Evolutionary conservation across 495 filamentous ascomycete species (phyloP).

Genomic region (Lasiosphaeriaceae sp.): DNA sequence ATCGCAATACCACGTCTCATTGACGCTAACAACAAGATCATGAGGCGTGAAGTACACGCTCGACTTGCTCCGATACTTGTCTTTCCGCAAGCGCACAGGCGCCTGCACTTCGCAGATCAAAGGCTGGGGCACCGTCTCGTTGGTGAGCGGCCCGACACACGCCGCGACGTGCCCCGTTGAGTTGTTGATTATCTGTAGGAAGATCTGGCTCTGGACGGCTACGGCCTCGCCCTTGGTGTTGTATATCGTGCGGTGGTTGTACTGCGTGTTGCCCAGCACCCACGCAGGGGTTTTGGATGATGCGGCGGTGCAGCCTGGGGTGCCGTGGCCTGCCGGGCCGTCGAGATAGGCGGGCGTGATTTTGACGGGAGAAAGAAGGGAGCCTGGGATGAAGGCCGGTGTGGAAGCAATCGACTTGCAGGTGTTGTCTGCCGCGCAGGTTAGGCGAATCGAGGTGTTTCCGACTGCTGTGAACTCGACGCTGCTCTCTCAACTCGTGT

Average conservation of each 20-base stretch:
- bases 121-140: background rate
- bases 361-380: constrained; percentile 15
- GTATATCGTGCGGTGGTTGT: constrained; percentile 5
- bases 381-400: constrained; percentile 11
- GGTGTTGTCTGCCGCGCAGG: background rate
- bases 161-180: constrained; percentile 8
- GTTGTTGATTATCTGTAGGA: constrained; percentile 10
- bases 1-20: constrained; percentile 25
- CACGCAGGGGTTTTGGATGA: constrained; percentile 11
- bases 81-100: background rate
- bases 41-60: constrained; percentile 2
- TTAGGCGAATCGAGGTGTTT: constrained; percentile 15
- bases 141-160: constrained; percentile 5
- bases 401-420: background rate
- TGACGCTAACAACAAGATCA: constrained; percentile 7
- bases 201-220: background rate
- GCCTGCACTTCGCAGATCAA: constrained; percentile 6
- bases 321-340: constrained; percentile 20
- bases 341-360: constrained; percentile 16
- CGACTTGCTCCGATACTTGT: constrained; percentile 12
- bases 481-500: background rate
- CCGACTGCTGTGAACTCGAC: constrained; percentile 20
- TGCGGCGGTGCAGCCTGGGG: constrained; percentile 15
- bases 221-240: background rate
- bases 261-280: constrained; percentile 9